Evolutionary conservation across 768 basidiomycete species (phyloP), one percentile per base, ranked within the genome.

Genomic region (Naganishia friedmannii): DNA sequence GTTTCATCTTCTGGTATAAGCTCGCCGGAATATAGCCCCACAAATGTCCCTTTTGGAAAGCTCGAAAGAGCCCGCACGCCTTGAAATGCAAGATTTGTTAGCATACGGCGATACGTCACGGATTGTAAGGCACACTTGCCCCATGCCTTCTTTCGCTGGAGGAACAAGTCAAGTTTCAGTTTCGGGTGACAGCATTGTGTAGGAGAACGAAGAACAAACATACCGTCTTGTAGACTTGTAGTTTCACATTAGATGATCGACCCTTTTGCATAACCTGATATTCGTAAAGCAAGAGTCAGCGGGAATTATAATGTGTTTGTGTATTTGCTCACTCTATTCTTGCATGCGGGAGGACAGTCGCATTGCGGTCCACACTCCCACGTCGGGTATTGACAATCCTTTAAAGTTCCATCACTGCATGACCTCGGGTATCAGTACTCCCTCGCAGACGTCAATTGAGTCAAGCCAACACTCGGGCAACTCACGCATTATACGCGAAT

Each of bases 11-110:
- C 89, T 0, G 86, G 87, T 23, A 96, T 74, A 12, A 92, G 80
- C 76, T 96, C 93, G 0, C 93, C 93, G 0, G 92, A 83, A 77
- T 96, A 96, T 3, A 92, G 84, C 1, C 93, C 93, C 48, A 96
- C 79, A 76, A 88, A 94, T 0, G 88, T 86, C 3, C 91, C 88
- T 48, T 78, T 80, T 0, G 85, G 85, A 32, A 94, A 92, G 73
- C 87, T 74, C 83, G 75, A 23, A 86, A 86, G 45, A 87, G 79
- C 87, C 76, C 90, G 89, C 2, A 94, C 86, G 39, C 91, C 91
- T 92, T 65, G 19, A n/a, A n/a, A 29, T 13, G 37, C n/a, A 13
- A 12, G 0, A 37, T 2, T 68, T 12, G 53, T 15, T 54, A 39
- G 53, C 29, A 19, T 32, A 37, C 6, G 37, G 26, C 37, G 21